Evolutionary conservation across 2,329 filamentous ascomycete genomes (phyloP).

Genomic region (Furcasterigmium sp.): DNA sequence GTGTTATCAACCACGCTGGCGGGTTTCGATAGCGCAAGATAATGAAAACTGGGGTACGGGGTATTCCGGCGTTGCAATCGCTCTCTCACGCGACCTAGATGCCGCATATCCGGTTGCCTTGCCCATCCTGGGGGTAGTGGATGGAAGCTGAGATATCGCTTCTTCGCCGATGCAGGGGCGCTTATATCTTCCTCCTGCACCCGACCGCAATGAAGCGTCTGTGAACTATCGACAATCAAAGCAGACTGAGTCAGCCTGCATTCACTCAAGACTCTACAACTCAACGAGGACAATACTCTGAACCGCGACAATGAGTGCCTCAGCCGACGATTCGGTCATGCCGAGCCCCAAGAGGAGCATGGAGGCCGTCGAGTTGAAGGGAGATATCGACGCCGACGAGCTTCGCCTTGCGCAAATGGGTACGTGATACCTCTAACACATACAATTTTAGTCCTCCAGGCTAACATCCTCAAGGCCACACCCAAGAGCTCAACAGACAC

Average conservation of each 20-base stretch:
- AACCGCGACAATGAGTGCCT: not conserved
- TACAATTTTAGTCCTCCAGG: not conserved
- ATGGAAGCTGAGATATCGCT: not conserved
- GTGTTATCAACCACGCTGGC: not conserved
- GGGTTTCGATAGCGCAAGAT: too few species aligned
- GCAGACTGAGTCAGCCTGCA: too few species aligned
- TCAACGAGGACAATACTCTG: not conserved
- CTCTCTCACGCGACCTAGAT: not conserved
- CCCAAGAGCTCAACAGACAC: constrained; percentile 41
- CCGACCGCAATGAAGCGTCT: not conserved
- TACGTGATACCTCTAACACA: constrained; percentile 11
- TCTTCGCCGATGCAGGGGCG: not conserved
- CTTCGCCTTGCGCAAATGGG: constrained; percentile 37
- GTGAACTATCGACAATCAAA: too few species aligned
- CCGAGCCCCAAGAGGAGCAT: constrained; percentile 7
- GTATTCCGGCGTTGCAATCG: not conserved
- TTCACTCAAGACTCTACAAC: too few species aligned
- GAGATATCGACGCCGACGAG: constrained; percentile 27
- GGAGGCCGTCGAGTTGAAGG: constrained; percentile 6
- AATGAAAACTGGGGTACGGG: not conserved
- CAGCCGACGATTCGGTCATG: not conserved
- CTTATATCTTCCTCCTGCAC: not conserved
- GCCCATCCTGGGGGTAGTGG: not conserved
- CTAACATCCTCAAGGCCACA: constrained; percentile 28
- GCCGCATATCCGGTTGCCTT: not conserved